Base-by-base conservation (phyloP, 2,329 filamentous ascomycete species). In the Colletotrichum spaethianum region DNA sequence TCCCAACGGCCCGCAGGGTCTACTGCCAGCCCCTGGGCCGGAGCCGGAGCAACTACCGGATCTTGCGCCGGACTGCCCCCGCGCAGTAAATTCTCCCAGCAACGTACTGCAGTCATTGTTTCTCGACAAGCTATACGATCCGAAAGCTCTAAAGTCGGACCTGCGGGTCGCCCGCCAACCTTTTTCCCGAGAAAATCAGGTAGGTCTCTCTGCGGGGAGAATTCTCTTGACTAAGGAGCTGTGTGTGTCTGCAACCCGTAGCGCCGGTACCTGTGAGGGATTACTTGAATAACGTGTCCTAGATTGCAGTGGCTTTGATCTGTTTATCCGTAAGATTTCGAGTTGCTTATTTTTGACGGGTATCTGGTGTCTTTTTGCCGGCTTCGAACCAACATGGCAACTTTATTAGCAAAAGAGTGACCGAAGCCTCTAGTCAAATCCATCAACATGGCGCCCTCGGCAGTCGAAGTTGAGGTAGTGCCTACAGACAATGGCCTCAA, bases 11-110 rank as follows among this genome's bases (percentile, higher is more conserved):
- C 14, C 20, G 7, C n/a, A 12, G 2, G 26, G 38, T 28, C 18
- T 23, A 28, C 11, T 6, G 7, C 31, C 14, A 38, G 7, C 8
- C 26, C 46, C 56, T 20, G 12, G 26, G 53, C 44, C 67, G 67
- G 67, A 56, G 64, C 56, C 68, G 68, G 56, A 28, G 56, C 23
- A 67, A 31, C 18, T 63, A 11, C 63, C 68, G 56, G 50, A 31
- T 9, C 33, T 23, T 16, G 20, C 42, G 48, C 40, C 63, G 50
- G 38, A 20, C 31, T 12, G 3, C 2, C 23, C 20, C 20, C 20
- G 23, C n/a, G 26, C 9, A 18, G 16, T 31, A 16, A 31, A 0
- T 23, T 28, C 23, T 9, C 33, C 18, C 12, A 50, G 18, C 20
- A 40, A 44, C 8, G 23, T 8, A 40, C 3, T n/a, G 5, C 23